Conservation (phyloP, 2,329 filamentous ascomycete species). For the Fusarium cicatricum region DNA sequence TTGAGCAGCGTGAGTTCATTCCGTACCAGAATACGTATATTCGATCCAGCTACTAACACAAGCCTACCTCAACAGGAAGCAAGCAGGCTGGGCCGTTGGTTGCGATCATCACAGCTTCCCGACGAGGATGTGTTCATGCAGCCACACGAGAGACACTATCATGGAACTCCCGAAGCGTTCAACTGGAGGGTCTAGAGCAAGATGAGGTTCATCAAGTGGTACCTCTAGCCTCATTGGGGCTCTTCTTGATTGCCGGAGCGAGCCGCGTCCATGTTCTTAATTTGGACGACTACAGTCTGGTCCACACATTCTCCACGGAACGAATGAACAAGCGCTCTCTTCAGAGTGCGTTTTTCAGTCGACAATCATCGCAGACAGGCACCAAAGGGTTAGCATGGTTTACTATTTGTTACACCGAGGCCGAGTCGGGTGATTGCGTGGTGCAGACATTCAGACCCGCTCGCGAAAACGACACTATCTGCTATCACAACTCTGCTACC, state of each 20-base stretch:
- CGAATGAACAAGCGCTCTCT: slow-evolving; percentile 67
- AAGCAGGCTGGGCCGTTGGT: slow-evolving; percentile 22
- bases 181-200: slow-evolving; percentile 54
- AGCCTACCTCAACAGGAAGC: slow-evolving; percentile 10
- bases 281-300: slow-evolving; percentile 53
- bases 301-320: slow-evolving; percentile 70
- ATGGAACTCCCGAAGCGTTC: slow-evolving; percentile 61
- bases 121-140: slow-evolving; percentile 59
- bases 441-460: slow-evolving; percentile 69
- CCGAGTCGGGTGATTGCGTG: slow-evolving; percentile 67
- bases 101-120: slow-evolving; percentile 56
- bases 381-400: slow-evolving; percentile 67
- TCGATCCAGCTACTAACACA: neutral
- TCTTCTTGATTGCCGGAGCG: slow-evolving; percentile 67
- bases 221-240: slow-evolving; percentile 63
- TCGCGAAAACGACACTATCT: slow-evolving; percentile 63
- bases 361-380: slow-evolving; percentile 56
- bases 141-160: slow-evolving; percentile 51
- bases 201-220: slow-evolving; percentile 62
- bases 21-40: neutral
- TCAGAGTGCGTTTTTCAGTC: slow-evolving; percentile 62
- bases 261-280: slow-evolving; percentile 66
- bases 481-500: slow-evolving; percentile 55
- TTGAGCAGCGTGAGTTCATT: slow-evolving; percentile 53
- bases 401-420: slow-evolving; percentile 69